phyloP scores from a whole-genome alignment of 768 basidiomycete species.

The Termitomyces sp. region DNA sequence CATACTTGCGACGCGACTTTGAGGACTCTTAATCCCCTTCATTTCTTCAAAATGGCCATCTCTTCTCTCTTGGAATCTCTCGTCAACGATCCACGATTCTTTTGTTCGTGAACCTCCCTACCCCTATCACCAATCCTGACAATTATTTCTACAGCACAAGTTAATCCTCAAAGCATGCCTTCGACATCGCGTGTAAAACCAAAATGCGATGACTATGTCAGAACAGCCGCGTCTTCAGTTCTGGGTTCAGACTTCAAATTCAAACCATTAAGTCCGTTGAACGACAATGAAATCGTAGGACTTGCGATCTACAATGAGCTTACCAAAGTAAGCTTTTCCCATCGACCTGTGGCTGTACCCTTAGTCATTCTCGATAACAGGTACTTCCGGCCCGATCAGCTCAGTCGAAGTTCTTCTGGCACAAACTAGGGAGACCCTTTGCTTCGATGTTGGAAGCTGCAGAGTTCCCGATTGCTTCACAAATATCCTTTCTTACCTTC shows the following conservation, averaged over 20 bases:
- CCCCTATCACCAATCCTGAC: not conserved
- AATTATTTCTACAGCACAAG: conserved; percentile 11
- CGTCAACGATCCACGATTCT: conserved; percentile 13
- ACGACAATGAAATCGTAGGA: conserved; percentile 8
- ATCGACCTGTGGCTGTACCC: not conserved
- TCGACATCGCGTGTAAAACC: not conserved
- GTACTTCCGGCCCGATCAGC: conserved; percentile 14
- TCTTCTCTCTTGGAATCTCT: conserved; percentile 13
- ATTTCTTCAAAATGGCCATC: conserved; percentile 10
- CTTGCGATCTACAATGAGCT: conserved; percentile 14
- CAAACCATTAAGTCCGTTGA: not conserved
- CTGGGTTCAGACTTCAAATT: conserved; percentile 15
- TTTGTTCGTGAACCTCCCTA: conserved; percentile 2
- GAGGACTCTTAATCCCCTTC: not conserved
- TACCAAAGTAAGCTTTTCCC: conserved; percentile 13
- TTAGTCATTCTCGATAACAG: not conserved
- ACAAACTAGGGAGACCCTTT: conserved; percentile 22
- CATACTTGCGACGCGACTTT: not conserved
- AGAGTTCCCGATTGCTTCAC: conserved; percentile 18
- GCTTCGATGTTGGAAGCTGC: conserved; percentile 26
- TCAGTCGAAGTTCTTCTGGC: conserved; percentile 24
- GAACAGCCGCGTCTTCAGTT: conserved; percentile 7
- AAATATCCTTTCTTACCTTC: conserved; percentile 25
- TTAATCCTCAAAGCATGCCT: not conserved
- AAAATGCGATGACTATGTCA: conserved; percentile 4